Evolutionary conservation across 495 filamentous ascomycete species (phyloP).

Genomic region (Acidiella bohemica): DNA sequence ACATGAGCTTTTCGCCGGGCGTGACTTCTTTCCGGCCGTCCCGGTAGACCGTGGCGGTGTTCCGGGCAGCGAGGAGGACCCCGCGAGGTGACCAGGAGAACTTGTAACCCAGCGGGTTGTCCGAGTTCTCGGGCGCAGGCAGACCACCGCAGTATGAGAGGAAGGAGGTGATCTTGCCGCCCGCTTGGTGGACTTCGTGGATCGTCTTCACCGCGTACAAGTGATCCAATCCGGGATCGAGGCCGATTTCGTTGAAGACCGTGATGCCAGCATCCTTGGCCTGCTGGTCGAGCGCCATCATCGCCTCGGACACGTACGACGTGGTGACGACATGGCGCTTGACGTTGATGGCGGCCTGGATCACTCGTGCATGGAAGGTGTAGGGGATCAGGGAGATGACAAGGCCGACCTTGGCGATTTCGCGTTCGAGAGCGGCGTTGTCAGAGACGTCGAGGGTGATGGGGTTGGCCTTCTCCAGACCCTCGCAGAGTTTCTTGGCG

Average conservation of each 20-base stretch:
- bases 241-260: conserved; percentile 95
- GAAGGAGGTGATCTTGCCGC: conserved; percentile 77
- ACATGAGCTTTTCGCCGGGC: conserved; percentile 47
- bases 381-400: conserved; percentile 65
- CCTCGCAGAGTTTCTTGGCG: conserved; percentile 59
- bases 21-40: conserved; percentile 59
- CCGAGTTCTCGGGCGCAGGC: conserved; percentile 66
- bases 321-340: conserved; percentile 97
- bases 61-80: conserved; percentile 72
- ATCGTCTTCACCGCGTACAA: conserved; percentile 86
- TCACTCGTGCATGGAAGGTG: conserved; percentile 77
- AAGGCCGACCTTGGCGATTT: conserved; percentile 63
- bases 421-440: conserved; percentile 58
- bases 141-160: conserved; percentile 82
- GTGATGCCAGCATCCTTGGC: conserved; percentile 89
- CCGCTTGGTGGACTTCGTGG: conserved; percentile 62
- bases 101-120: conserved; percentile 93
- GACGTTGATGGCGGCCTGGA: conserved; percentile 82
- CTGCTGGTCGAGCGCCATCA: conserved; percentile 72
- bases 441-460: conserved; percentile 76
- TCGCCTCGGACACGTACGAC: conserved; percentile 84
- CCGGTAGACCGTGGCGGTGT: conserved; percentile 72
- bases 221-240: conserved; percentile 56
- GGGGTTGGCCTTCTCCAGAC: conserved; percentile 54
- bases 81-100: conserved; percentile 66